These are phyloP conservation scores for Pseudocercospora pini-densiflorae DNA, from an alignment of 2,329 filamentous ascomycete genomes.

Conservation along the genomic window DNA sequence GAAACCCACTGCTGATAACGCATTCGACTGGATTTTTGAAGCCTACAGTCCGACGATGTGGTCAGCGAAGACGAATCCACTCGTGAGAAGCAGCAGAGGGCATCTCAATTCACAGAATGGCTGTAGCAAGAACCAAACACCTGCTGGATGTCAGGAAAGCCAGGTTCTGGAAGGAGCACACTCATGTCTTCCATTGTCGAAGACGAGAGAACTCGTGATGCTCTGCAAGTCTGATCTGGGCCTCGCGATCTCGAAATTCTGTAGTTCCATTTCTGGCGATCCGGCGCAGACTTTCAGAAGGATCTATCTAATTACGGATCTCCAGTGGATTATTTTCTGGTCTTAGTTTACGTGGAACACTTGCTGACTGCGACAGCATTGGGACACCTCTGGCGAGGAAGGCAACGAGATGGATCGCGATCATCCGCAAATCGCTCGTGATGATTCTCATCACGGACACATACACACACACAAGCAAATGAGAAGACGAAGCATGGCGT, in stretches of 20 bases:
- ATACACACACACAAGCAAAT: too few relatives aligned
- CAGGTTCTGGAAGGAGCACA: conserved; percentile 21
- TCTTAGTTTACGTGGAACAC: too few relatives aligned
- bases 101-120: neutral
- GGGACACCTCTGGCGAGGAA: too few relatives aligned
- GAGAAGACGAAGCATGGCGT: too few relatives aligned
- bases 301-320: too few relatives aligned
- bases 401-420: too few relatives aligned
- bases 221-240: neutral
- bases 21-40: conserved; percentile 1
- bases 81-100: neutral
- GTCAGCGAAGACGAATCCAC: neutral
- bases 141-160: conserved; percentile 18
- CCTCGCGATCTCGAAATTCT: neutral
- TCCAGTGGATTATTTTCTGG: too few relatives aligned
- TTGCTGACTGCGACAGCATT: too few relatives aligned
- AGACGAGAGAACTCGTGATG: neutral
- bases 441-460: too few relatives aligned
- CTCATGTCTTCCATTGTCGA: conserved; percentile 14
- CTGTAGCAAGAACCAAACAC: neutral
- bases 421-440: too few relatives aligned
- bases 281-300: conserved; percentile 21
- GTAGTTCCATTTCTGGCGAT: conserved; percentile 25
- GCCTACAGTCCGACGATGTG: neutral
- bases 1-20: neutral